Base-by-base conservation (phyloP, 2,329 filamentous ascomycete species). In the Fusarium zealandicum region DNA sequence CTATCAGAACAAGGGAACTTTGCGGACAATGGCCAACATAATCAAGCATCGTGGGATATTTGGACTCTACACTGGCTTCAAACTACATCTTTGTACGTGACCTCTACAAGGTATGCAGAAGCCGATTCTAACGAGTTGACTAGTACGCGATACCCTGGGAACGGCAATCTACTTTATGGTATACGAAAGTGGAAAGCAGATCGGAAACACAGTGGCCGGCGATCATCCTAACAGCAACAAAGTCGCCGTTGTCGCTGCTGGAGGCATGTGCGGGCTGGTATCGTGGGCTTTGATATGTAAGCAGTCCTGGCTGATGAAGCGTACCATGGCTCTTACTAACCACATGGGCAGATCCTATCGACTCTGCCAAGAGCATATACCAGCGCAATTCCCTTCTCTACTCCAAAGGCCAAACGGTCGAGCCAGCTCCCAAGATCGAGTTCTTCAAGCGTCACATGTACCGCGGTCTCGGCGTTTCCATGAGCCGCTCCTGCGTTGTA, bases 151-250 rank as follows among this genome's bases (percentile, higher is more conserved):
- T 73, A 93, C 90, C 1, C 79, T 95, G 55, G 91, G 91, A 47
- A 96, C 91, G 1, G 84, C 86, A 25, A 90, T 93, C 52, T 96
- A 96, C 73, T 96, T 96, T 70, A 90, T 90, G 76, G 93, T 91
- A 25, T 96, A 96, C 72, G 91, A 96, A 74, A 92, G 89, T 71
- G 85, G 86, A 65, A 96, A 96, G 70, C 90, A 95, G 72, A 76
- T 93, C 18, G 82, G 92, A 59, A 90, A 88, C 16, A 91, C 90
- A 13, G 85, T 90, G 60, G 85, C 83, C 35, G 83, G 89, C 40
- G 88, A 89, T 59, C 82, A 82, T 56, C 86, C 87, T 7, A 86
- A 90, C n/a, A 90, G 89, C 41, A 90, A 89, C 67, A 90, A 90
- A n/a, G 72, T 90, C 48, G 88, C 90, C 13, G 90, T 95, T 27